Evolutionary conservation across 768 basidiomycete genomes (phyloP).

Genomic region (Russula emetica): DNA sequence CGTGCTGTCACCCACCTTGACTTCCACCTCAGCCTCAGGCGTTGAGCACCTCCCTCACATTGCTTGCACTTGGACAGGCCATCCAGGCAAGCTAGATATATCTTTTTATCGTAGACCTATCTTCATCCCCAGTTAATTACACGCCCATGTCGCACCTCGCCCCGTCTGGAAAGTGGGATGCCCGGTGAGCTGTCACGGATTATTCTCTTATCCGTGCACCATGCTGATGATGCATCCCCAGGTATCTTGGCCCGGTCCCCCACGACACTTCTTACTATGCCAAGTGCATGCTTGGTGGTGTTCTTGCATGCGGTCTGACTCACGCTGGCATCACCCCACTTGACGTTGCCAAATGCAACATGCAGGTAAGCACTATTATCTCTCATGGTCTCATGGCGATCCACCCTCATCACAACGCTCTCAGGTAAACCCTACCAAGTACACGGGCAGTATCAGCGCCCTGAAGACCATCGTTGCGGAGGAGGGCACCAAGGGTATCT

Average conservation of each 20-base stretch:
- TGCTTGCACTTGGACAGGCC: conserved; percentile 34
- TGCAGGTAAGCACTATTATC: conserved; percentile 56
- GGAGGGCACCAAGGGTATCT: conserved; percentile 81
- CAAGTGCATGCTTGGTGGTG: conserved; percentile 86
- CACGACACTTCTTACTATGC: conserved; percentile 74
- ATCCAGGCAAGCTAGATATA: conserved; percentile 33
- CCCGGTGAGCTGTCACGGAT: conserved; percentile 45
- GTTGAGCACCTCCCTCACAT: conserved; percentile 26
- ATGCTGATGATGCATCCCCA: conserved; percentile 30
- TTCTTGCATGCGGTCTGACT: conserved; percentile 81
- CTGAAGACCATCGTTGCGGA: conserved; percentile 67
- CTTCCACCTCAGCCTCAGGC: conserved; percentile 26
- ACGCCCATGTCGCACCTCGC: conserved; percentile 47
- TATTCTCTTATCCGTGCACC: conserved; percentile 14
- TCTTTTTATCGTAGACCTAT: conserved; percentile 35
- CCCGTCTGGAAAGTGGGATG: conserved; percentile 65
- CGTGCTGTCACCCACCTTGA: conserved; percentile 27
- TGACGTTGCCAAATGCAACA: conserved; percentile 88
- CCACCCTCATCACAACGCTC: conserved; percentile 1
- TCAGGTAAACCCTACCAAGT: conserved; percentile 74
- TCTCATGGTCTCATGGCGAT: background rate
- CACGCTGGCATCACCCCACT: conserved; percentile 85
- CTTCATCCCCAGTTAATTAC: conserved; percentile 33
- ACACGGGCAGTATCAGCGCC: conserved; percentile 58
- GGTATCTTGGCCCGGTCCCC: conserved; percentile 66